Percentiles rank a stretch among this genome's conserved stretches.
Evolutionary conservation across 1,284 basidiomycete species (phyloP).

Genomic region (Schizophyllum amplum): DNA sequence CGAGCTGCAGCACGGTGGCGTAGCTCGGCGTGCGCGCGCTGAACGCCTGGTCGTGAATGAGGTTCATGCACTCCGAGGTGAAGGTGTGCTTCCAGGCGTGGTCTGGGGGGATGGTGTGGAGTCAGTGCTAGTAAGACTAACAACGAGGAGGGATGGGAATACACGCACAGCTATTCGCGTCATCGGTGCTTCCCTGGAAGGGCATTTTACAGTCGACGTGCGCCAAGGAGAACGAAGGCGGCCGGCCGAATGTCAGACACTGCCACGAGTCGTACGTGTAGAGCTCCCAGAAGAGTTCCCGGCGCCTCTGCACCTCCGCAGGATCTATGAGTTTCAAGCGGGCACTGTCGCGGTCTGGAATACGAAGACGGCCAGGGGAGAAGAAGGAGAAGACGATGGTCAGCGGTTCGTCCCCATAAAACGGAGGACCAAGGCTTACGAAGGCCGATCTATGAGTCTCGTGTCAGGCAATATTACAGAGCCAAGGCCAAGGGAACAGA

Average conservation of each 20-base stretch:
- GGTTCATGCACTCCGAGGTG: constrained; percentile 68
- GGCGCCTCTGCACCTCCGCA: constrained; percentile 51
- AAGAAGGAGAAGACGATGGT: constrained; percentile 9
- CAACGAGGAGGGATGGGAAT: constrained; percentile 1
- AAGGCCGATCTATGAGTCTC: constrained; percentile 53
- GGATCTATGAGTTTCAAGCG: constrained; percentile 51
- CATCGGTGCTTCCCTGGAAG: constrained; percentile 39
- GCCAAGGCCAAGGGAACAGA: constrained; percentile 6
- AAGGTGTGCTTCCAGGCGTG: constrained; percentile 76
- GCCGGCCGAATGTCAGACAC: constrained; percentile 70
- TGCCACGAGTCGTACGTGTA: constrained; percentile 71
- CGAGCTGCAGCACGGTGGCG: constrained; percentile 64
- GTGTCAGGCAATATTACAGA: constrained; percentile 14
- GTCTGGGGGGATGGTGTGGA: constrained; percentile 32
- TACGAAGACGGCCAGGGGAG: too few species aligned
- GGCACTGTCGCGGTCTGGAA: constrained; percentile 68
- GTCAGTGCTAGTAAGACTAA: constrained; percentile 5
- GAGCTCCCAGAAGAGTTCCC: constrained; percentile 70
- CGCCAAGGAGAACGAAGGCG: constrained; percentile 60
- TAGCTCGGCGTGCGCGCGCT: constrained; percentile 71
- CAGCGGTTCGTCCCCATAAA: background rate
- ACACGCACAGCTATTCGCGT: constrained; percentile 31
- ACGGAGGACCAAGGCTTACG: constrained; percentile 41
- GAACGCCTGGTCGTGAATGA: constrained; percentile 72
- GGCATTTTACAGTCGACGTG: constrained; percentile 74